Evolutionary conservation across 352 stramenopile species (phyloP).

Genomic region (Blastocystis sp.): DNA sequence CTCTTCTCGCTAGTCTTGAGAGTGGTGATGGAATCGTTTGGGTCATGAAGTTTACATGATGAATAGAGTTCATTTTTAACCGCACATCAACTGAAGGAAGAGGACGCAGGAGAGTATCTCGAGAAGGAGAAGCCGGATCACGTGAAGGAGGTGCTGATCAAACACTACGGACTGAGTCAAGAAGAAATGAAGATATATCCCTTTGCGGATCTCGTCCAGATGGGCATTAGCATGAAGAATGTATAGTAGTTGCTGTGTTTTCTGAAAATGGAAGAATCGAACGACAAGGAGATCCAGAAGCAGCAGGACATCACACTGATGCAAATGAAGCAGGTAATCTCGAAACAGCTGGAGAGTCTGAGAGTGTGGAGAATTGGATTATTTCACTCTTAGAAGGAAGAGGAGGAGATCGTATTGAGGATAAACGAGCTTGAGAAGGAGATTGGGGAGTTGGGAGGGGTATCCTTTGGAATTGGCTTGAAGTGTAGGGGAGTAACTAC

Average conservation of each 20-base stretch:
- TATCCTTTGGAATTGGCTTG: background rate
- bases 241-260: conserved; percentile 66
- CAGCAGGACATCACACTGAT: conserved; percentile 49
- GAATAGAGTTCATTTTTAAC: conserved; percentile 37
- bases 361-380: background rate
- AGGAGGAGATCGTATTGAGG: background rate
- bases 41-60: background rate
- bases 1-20: conserved; percentile 48
- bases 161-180: conserved; percentile 45
- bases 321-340: conserved; percentile 22
- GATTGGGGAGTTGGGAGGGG: background rate
- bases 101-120: background rate
- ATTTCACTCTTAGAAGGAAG: conserved; percentile 47
- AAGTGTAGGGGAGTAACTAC: background rate
- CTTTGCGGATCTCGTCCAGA: conserved; percentile 59
- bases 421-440: background rate
- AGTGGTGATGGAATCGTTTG: conserved; percentile 49
- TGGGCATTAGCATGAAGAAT: conserved; percentile 71
- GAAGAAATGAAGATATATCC: conserved; percentile 45
- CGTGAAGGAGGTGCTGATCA: background rate
- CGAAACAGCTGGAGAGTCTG: background rate
- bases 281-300: background rate
- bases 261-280: conserved; percentile 55
- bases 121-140: conserved; percentile 9
- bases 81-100: background rate